Evolutionary conservation across 345 rosid species (phyloP).

Genomic region (Bruguiera sexangula): DNA sequence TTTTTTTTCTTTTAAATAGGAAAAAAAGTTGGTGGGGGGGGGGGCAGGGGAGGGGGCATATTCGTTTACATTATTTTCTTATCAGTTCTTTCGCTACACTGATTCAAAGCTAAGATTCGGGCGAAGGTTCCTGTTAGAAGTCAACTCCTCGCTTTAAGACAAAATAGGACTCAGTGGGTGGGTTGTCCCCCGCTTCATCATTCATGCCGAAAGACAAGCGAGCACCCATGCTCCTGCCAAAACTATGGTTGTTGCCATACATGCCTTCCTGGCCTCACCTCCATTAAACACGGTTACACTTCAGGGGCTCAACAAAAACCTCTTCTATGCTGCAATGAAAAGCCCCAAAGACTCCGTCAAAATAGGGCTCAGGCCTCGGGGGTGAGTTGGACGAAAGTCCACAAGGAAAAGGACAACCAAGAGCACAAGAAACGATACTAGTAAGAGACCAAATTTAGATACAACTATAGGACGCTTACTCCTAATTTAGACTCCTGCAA

Average conservation of each 20-base stretch:
- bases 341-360: background rate
- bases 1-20: too few species aligned
- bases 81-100: conserved; percentile 18
- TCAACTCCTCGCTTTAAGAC: too few species aligned
- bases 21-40: too few species aligned
- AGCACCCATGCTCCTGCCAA: conserved; percentile 6
- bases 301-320: conserved; percentile 41
- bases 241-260: background rate
- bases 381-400: too few species aligned
- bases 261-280: background rate
- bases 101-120: conserved; percentile 10
- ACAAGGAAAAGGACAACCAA: too few species aligned
- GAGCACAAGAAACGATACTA: too few species aligned
- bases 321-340: conserved; percentile 48
- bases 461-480: conserved; percentile 40
- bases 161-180: background rate
- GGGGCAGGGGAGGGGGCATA: too few species aligned
- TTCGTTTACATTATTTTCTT: background rate
- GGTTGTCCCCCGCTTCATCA: background rate
- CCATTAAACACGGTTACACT: conserved; percentile 13
- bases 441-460: too few species aligned
- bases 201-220: background rate
- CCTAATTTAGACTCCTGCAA: conserved; percentile 52
- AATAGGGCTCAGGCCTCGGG: too few species aligned
- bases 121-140: background rate